Base-by-base conservation (phyloP, 1,284 basidiomycete genomes). In the Prillingera fragicola region DNA sequence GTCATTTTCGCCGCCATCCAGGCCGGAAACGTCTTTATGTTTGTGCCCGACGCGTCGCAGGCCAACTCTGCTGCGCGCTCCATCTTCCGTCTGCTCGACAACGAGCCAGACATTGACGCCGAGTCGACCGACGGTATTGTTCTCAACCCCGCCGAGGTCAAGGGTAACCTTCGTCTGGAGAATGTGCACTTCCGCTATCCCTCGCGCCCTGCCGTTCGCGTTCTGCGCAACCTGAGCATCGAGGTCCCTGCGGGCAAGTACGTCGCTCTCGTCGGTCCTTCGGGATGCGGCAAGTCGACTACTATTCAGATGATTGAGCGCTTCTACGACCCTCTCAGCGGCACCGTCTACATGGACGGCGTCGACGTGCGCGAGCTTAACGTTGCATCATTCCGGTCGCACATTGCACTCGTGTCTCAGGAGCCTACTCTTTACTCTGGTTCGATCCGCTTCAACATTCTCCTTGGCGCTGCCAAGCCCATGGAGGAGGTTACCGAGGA, bases 111-210 rank as follows among this genome's bases (percentile, higher is more conserved):
- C 58, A 85, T 96, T 50, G 89, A 96, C 58, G 79, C 85, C 0
- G 80, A 87, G 60, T 84, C 82, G 1, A 73, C 75, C 0, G 82
- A 83, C 40, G 91, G 92, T 43, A 80, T 81, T 52, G 62, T 79
- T 10, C 51, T 77, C 36, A 54, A 63, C 24, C 67, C 71, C 8
- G 63, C 75, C 35, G 65, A 77, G 12, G 80, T 81, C 34, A 60
- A 74, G 41, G 89, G 89, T 8, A 81, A 83, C 54, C 79, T 94
- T 60, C 77, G 74, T 13, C 77, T 95, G 53, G 82, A 91, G 59
- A 77, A 82, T 48, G 77, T 95, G 13, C 86, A 92, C 70, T 96
- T 96, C 80, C 80, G 89, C 21, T 97, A 97, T 71, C 94, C 94
- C 1, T 89, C 89, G 3, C 80, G 92, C 44, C 86, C 87, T 23